A percentile compares a stretch with the other conserved stretches of the same genome.
Conservation (phyloP, 176 grass and related monocot species). For the Calamus simplicifolius region DNA sequence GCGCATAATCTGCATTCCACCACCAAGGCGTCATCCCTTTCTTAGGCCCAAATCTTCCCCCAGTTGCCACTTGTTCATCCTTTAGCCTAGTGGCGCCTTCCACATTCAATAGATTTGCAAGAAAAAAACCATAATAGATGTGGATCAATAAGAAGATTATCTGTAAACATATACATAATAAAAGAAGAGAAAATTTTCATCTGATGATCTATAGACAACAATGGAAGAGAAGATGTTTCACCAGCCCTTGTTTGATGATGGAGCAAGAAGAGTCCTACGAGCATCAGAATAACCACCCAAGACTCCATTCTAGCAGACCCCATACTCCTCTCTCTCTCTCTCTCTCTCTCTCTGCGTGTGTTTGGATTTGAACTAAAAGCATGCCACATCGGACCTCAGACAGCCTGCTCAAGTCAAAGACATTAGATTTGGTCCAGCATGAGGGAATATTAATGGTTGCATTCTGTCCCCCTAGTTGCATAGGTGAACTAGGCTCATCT, state of each 20-base stretch:
- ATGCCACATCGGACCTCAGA: not conserved
- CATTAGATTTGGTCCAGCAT: conserved; percentile 10
- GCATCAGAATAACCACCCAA: conserved; percentile 14
- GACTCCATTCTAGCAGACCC: conserved; percentile 8
- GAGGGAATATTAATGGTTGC: not conserved
- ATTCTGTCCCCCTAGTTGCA: conserved; percentile 4
- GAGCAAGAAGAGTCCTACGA: conserved; percentile 16
- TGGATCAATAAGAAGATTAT: not conserved
- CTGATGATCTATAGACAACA: not conserved
- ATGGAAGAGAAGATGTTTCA: conserved; percentile 17
- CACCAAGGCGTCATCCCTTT: conserved; percentile 36
- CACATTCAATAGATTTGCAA: not conserved
- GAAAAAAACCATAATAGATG: not conserved
- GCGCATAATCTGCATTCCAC: conserved; percentile 47
- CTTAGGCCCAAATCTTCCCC: not conserved
- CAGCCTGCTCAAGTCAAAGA: conserved; percentile 14
- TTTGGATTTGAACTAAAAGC: conserved; percentile 11
- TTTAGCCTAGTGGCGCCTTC: conserved; percentile 16
- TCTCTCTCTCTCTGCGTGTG: not conserved
- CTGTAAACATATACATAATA: too few species aligned
- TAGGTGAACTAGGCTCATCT: conserved; percentile 1
- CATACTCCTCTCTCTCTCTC: conserved; percentile 12
- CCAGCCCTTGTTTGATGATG: conserved; percentile 22
- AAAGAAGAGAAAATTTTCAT: not conserved
- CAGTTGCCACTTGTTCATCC: not conserved